These are phyloP conservation scores for Suillus sp. DNA, from an alignment of 768 basidiomycete genomes.

Conservation along the genomic window DNA sequence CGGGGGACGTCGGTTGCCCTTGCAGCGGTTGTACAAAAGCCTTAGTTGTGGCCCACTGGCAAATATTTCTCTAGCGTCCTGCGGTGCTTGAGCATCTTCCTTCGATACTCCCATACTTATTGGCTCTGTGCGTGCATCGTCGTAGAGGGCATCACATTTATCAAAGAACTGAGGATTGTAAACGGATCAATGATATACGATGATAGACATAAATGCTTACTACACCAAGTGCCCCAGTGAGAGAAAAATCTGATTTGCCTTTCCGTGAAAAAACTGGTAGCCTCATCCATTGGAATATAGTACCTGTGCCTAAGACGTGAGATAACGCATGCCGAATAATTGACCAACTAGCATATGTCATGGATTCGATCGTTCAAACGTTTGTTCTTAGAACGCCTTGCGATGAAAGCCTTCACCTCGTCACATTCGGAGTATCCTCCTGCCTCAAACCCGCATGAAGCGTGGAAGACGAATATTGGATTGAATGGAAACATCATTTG, in stretches of 20 bases:
- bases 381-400: not conserved
- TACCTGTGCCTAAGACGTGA: not conserved
- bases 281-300: not conserved
- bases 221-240: not conserved
- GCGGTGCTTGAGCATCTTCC: not conserved
- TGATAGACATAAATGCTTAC: not conserved
- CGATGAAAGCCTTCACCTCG: not conserved
- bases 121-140: not conserved
- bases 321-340: not conserved
- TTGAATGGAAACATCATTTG: not conserved
- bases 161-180: not conserved
- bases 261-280: not conserved
- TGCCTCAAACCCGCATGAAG: not conserved
- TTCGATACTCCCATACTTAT: not conserved
- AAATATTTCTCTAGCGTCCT: not conserved
- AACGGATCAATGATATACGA: not conserved
- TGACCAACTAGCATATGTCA: not conserved
- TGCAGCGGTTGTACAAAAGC: not conserved
- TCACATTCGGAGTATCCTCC: not conserved
- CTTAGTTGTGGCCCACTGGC: not conserved
- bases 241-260: not conserved
- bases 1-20: not conserved
- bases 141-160: not conserved
- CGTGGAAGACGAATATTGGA: not conserved
- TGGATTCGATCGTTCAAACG: too few relatives aligned